These are phyloP conservation scores for Clathrospora elynae DNA, from an alignment of 2,329 filamentous ascomycete species.

Conservation along the genomic window DNA sequence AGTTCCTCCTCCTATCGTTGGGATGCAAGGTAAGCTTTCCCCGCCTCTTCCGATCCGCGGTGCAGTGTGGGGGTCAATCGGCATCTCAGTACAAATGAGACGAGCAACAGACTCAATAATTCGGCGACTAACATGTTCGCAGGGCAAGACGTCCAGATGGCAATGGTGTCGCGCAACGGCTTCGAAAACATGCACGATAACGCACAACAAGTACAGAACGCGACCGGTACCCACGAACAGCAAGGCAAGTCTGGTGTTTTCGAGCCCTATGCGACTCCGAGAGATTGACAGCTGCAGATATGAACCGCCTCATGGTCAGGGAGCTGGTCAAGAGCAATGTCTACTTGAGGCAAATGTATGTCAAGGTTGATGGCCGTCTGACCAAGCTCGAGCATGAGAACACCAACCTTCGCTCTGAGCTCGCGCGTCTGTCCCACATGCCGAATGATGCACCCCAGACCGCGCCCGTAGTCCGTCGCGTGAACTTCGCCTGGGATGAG, in stretches of 20 bases:
- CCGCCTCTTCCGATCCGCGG: not conserved
- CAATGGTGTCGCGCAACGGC: not conserved
- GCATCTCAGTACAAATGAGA: no score
- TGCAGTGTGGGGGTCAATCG: no score
- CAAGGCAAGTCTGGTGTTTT: not conserved
- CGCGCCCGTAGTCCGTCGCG: not conserved
- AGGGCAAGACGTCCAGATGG: not conserved
- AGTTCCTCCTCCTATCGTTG: not conserved
- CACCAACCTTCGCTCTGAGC: slow-evolving; percentile 39
- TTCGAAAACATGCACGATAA: not conserved
- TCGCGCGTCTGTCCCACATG: not conserved
- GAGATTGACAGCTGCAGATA: slow-evolving; percentile 9
- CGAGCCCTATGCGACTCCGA: not conserved
- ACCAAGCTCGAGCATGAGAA: slow-evolving; percentile 87
- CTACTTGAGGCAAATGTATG: not conserved
- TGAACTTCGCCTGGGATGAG: not conserved
- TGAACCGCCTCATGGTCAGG: not conserved
- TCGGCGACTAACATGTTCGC: slow-evolving; percentile 2
- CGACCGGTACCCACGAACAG: not conserved
- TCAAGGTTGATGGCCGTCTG: slow-evolving; percentile 83
- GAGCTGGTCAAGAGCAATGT: slow-evolving; percentile 6
- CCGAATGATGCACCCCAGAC: not conserved
- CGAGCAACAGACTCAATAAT: no score
- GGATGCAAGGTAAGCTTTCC: slow-evolving; percentile 4
- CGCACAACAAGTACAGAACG: slow-evolving; percentile 1